Percentiles rank a stretch among this genome's conserved stretches.
Evolutionary conservation across 345 rosid genomes (phyloP).

Genomic region (Firmiana major): DNA sequence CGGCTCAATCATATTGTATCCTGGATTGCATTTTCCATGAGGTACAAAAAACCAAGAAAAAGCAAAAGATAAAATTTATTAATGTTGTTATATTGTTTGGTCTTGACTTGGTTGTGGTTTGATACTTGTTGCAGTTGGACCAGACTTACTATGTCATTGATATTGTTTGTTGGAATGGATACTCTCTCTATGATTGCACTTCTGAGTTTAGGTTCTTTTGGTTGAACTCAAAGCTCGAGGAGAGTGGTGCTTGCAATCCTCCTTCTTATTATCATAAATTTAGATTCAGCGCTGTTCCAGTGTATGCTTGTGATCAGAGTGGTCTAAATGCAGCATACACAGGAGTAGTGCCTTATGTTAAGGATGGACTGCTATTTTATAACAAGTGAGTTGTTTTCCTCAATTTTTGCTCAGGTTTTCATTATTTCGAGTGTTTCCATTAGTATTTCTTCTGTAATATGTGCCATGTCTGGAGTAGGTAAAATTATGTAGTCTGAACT

Average conservation of each 20-base stretch:
- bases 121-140: constrained; percentile 34
- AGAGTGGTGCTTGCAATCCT: constrained; percentile 73
- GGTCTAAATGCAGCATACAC: constrained; percentile 69
- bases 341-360: constrained; percentile 58
- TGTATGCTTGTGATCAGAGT: constrained; percentile 63
- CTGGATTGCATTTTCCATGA: constrained; percentile 96
- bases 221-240: constrained; percentile 85
- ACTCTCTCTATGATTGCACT: constrained; percentile 82
- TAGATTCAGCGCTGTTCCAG: constrained; percentile 55
- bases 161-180: constrained; percentile 91
- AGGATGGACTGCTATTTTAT: constrained; percentile 85
- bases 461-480: neutral
- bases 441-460: too few relatives aligned
- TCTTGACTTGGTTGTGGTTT: neutral
- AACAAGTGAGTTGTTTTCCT: constrained; percentile 55
- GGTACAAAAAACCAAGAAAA: neutral
- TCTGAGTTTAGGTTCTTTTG: constrained; percentile 93
- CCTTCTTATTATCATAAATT: constrained; percentile 75
- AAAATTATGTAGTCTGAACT: neutral
- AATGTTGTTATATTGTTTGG: neutral
- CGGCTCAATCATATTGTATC: constrained; percentile 54
- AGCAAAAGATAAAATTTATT: neutral
- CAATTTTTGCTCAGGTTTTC: neutral
- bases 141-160: constrained; percentile 93
- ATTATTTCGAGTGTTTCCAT: neutral